Evolutionary conservation across 192 early-diverging fungal species (phyloP).

Genomic region (Chytriomyces sp.): DNA sequence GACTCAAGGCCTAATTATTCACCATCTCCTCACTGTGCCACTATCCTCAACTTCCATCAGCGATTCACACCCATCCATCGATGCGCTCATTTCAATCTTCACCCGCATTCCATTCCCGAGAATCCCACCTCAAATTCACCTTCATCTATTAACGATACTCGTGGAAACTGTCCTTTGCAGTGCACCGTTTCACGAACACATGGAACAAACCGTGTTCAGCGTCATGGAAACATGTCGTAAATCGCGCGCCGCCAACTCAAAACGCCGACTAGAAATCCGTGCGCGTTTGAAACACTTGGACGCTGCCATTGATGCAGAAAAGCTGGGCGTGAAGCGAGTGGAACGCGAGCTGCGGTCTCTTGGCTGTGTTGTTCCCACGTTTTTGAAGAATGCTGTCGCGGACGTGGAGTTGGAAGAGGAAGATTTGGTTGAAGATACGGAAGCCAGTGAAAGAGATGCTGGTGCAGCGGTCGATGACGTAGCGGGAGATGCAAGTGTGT

Average conservation of each 20-base stretch:
- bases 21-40: conserved; percentile 20
- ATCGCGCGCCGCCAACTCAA: background rate
- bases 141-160: background rate
- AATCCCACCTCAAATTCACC: conserved; percentile 4
- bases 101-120: background rate
- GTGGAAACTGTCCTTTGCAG: background rate
- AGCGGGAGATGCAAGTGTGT: background rate
- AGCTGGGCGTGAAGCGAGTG: conserved; percentile 1
- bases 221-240: background rate
- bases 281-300: background rate
- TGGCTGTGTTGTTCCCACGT: background rate
- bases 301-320: background rate
- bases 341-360: background rate
- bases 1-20: conserved; percentile 18
- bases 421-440: background rate
- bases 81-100: conserved; percentile 14
- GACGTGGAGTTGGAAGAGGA: background rate
- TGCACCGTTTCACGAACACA: background rate
- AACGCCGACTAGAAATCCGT: background rate
- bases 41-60: background rate
- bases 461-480: conserved; percentile 6
- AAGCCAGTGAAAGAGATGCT: background rate
- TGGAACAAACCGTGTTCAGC: conserved; percentile 6
- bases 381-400: background rate
- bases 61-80: background rate